These are phyloP conservation scores for Sporobolomyces phaffii DNA, from an alignment of 768 basidiomycete species.

Conservation along the genomic window DNA sequence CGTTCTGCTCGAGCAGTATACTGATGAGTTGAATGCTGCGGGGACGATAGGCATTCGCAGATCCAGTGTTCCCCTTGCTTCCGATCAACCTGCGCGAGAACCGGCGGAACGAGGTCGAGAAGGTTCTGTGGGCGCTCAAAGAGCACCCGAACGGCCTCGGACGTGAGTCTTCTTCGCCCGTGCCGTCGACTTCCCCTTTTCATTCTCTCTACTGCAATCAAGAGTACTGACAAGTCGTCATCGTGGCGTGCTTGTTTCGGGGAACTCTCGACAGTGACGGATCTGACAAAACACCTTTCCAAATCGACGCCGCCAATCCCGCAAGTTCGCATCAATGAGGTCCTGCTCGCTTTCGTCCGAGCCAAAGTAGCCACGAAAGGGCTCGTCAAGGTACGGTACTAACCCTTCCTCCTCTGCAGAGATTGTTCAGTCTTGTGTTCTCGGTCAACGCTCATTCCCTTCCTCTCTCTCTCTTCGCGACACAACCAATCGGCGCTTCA, in stretches of 20 bases:
- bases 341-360: conserved; percentile 29
- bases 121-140: conserved; percentile 20
- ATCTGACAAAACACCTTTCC: conserved; percentile 3
- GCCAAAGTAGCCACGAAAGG: conserved; percentile 28
- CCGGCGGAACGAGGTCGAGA: conserved; percentile 19
- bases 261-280: background rate
- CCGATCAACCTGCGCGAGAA: conserved; percentile 35
- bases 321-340: conserved; percentile 32
- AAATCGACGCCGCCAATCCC: conserved; percentile 5
- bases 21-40: too few relatives aligned
- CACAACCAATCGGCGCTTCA: background rate
- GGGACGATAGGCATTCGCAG: conserved; percentile 33
- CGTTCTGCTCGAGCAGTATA: too few relatives aligned
- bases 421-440: background rate
- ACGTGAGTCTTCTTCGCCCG: background rate
- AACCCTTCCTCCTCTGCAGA: too few relatives aligned
- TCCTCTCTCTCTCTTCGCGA: background rate
- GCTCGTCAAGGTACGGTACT: conserved; percentile 17
- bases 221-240: too few relatives aligned
- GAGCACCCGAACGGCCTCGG: background rate
- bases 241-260: too few relatives aligned
- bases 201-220: too few relatives aligned
- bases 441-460: too few relatives aligned
- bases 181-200: too few relatives aligned
- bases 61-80: conserved; percentile 27